A percentile compares a stretch with the other conserved stretches of the same genome.
Conservation (phyloP, 1,139 yeast species). For the Scheffersomyces insectosa region DNA sequence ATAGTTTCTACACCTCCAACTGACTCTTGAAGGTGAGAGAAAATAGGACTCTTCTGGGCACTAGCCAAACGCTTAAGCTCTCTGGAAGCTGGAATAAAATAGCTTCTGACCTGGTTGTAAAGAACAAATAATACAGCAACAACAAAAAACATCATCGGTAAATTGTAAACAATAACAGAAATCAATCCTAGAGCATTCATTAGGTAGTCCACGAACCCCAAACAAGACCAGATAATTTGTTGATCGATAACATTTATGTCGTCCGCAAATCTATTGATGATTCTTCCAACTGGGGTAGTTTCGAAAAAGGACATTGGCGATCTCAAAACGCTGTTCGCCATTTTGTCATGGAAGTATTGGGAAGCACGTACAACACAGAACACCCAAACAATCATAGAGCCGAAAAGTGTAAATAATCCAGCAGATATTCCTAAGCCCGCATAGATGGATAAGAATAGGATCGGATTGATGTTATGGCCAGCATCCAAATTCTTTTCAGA, state of each 20-base stretch:
- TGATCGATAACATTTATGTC: constrained; percentile 37
- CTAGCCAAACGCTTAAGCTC: constrained; percentile 37
- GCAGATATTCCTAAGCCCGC: constrained; percentile 28
- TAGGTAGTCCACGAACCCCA: constrained; percentile 23
- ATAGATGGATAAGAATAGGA: constrained; percentile 26
- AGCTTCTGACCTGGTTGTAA: constrained; percentile 30
- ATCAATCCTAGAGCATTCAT: constrained; percentile 27
- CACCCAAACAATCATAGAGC: constrained; percentile 34
- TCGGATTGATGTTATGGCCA: constrained; percentile 26
- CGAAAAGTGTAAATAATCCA: constrained; percentile 26
- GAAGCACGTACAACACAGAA: constrained; percentile 34
- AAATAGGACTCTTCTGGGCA: constrained; percentile 33
- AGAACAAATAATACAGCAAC: constrained; percentile 21
- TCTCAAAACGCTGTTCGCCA: constrained; percentile 38
- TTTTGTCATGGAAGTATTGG: constrained; percentile 36
- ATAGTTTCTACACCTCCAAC: constrained; percentile 39
- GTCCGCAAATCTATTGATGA: constrained; percentile 41
- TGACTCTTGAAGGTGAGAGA: constrained; percentile 40
- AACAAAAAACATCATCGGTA: constrained; percentile 36
- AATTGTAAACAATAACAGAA: constrained; percentile 28
- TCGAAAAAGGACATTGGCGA: constrained; percentile 48
- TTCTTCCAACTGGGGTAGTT: constrained; percentile 45
- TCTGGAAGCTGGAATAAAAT: constrained; percentile 38
- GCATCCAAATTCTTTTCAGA: constrained; percentile 31
- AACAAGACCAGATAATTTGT: constrained; percentile 33